These are phyloP conservation scores for Chaetomium tenue DNA, from an alignment of 495 filamentous ascomycete species.

Conservation along the genomic window DNA sequence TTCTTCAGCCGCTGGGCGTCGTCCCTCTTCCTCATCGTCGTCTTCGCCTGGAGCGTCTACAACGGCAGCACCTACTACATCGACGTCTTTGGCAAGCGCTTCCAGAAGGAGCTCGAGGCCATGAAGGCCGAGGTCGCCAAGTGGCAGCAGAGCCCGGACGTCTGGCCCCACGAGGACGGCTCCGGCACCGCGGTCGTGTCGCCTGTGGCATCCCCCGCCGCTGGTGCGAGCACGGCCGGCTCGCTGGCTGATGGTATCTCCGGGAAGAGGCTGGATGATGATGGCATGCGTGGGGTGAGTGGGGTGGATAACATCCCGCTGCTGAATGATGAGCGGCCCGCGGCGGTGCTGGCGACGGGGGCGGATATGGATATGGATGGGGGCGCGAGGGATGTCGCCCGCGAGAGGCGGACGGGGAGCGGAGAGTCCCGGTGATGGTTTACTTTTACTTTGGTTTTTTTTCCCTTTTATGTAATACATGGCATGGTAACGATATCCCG, in stretches of 20 bases:
- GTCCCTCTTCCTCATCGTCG: conserved; percentile 66
- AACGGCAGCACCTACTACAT: conserved; percentile 98
- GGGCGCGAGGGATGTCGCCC: conserved; percentile 41
- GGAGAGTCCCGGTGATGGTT: conserved; percentile 11
- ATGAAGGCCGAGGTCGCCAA: conserved; percentile 86
- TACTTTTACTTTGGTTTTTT: background rate
- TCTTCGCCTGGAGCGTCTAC: conserved; percentile 89
- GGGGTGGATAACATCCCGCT: conserved; percentile 58
- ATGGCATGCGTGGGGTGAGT: background rate
- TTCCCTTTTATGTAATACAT: conserved; percentile 18
- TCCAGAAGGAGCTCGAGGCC: conserved; percentile 92
- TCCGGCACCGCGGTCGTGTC: background rate
- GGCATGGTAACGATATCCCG: background rate
- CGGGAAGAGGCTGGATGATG: conserved; percentile 21
- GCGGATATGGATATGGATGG: conserved; percentile 40
- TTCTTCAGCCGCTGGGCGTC: conserved; percentile 86
- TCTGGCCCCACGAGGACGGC: conserved; percentile 37
- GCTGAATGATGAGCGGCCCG: conserved; percentile 47
- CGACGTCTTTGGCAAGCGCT: conserved; percentile 92
- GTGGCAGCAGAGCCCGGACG: conserved; percentile 65
- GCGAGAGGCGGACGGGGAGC: conserved; percentile 40
- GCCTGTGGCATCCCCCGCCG: background rate
- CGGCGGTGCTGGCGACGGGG: conserved; percentile 39
- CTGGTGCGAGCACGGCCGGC: conserved; percentile 14
- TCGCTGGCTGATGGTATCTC: conserved; percentile 27